Evolutionary conservation across 2,329 filamentous ascomycete species (phyloP).

Genomic region (Malbranchea zuffiana): DNA sequence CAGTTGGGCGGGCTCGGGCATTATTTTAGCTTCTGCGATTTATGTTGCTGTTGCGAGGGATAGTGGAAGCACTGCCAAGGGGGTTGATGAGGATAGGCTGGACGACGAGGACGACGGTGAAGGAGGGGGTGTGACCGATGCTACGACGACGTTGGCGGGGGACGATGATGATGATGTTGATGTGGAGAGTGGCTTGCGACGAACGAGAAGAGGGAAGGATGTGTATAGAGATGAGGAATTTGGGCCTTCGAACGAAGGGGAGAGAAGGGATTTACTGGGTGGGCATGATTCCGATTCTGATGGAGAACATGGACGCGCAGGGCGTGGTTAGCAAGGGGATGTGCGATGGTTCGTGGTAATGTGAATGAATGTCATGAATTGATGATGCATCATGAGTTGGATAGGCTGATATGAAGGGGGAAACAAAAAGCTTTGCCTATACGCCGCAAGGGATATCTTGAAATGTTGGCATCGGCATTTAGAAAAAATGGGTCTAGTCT

Average conservation of each 20-base stretch:
- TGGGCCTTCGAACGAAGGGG: slow-evolving; percentile 7
- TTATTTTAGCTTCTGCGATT: slow-evolving; percentile 56
- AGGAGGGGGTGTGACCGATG: slow-evolving; percentile 8
- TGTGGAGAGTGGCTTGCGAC: slow-evolving; percentile 2
- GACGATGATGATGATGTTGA: slow-evolving; percentile 4
- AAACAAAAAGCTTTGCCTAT: too few relatives aligned
- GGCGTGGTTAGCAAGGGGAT: too few relatives aligned
- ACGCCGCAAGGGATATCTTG: too few relatives aligned
- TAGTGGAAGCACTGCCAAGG: slow-evolving; percentile 13
- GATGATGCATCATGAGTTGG: too few relatives aligned
- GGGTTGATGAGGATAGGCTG: slow-evolving; percentile 6
- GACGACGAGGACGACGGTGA: slow-evolving; percentile 13
- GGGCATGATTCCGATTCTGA: slow-evolving; percentile 1
- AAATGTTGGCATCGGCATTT: too few relatives aligned
- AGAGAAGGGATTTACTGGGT: slow-evolving; percentile 5
- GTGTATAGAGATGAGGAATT: slow-evolving; percentile 12
- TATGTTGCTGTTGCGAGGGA: slow-evolving; percentile 51
- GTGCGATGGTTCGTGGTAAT: too few relatives aligned
- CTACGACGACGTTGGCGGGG: too few relatives aligned
- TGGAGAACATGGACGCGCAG: slow-evolving; percentile 2
- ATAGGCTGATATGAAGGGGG: too few relatives aligned
- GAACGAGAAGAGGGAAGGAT: slow-evolving; percentile 9
- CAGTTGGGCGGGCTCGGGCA: slow-evolving; percentile 49
- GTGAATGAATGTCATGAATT: too few relatives aligned
- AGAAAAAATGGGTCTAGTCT: too few relatives aligned